Conservation (phyloP, 2,329 filamentous ascomycete genomes). For the Monilinia fructigena region DNA sequence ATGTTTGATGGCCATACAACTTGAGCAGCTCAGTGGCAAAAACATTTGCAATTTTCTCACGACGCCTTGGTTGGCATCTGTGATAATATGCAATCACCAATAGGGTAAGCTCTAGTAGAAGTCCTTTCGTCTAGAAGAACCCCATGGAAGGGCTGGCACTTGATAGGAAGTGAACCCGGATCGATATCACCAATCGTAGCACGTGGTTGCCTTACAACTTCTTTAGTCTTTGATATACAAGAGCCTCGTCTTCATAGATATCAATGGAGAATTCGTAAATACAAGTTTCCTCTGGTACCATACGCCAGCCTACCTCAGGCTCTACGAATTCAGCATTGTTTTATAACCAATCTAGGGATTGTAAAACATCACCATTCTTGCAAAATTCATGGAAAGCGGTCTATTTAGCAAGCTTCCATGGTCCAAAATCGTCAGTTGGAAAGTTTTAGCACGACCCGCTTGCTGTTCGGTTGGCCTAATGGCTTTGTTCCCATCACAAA, state of each 20-base stretch:
- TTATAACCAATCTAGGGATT: not conserved
- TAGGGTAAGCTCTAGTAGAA: not conserved
- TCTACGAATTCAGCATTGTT: not conserved
- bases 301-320: not conserved
- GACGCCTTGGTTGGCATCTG: not conserved
- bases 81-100: not conserved
- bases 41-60: not conserved
- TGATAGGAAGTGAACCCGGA: not conserved
- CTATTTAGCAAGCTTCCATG: not conserved
- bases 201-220: not conserved
- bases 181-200: not conserved
- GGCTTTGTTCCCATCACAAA: not conserved
- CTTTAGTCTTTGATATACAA: not conserved
- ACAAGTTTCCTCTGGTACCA: not conserved
- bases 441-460: not conserved
- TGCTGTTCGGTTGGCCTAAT: not conserved
- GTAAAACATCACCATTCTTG: not conserved
- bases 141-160: no score
- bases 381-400: not conserved
- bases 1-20: not conserved
- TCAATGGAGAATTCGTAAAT: not conserved
- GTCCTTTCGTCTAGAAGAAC: not conserved
- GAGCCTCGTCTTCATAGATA: not conserved
- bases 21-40: not conserved
- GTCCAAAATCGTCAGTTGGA: not conserved